A percentile compares a stretch with the other conserved stretches of the same genome.
Evolutionary conservation across 2,329 filamentous ascomycete genomes (phyloP).

Genomic region (Byssochlamys sp.): DNA sequence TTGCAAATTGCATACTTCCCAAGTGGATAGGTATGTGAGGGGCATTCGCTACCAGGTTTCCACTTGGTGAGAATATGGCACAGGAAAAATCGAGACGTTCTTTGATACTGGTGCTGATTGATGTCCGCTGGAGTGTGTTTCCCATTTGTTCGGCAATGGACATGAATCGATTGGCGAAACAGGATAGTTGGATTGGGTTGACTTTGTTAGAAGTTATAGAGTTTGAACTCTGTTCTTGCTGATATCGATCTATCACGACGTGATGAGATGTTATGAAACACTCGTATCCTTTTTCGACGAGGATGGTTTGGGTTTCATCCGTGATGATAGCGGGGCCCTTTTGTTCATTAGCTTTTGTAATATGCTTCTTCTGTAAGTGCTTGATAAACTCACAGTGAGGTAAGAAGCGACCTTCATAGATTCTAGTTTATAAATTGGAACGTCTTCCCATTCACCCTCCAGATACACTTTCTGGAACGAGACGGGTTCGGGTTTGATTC

Average conservation of each 20-base stretch:
- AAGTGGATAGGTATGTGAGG: slow-evolving; percentile 71
- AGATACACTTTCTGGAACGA: slow-evolving; percentile 58
- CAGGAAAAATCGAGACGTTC: slow-evolving; percentile 77
- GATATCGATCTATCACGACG: slow-evolving; percentile 67
- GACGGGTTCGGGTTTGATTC: slow-evolving; percentile 53
- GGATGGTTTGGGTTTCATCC: slow-evolving; percentile 39
- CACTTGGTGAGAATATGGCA: slow-evolving; percentile 64
- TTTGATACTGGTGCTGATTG: slow-evolving; percentile 72
- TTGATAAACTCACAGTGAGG: slow-evolving; percentile 66
- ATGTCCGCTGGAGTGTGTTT: slow-evolving; percentile 66
- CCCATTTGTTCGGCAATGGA: slow-evolving; percentile 80
- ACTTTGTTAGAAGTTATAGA: slow-evolving; percentile 46
- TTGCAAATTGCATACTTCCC: slow-evolving; percentile 71
- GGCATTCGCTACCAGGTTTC: slow-evolving; percentile 57
- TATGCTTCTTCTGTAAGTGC: slow-evolving; percentile 31
- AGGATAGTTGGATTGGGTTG: slow-evolving; percentile 65
- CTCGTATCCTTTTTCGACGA: slow-evolving; percentile 59
- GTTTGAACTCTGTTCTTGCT: slow-evolving; percentile 39
- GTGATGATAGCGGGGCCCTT: slow-evolving; percentile 19
- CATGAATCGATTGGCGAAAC: slow-evolving; percentile 76
- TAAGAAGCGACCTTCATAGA: slow-evolving; percentile 60
- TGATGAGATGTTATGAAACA: slow-evolving; percentile 67
- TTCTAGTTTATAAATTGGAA: slow-evolving; percentile 69
- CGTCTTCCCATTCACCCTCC: slow-evolving; percentile 63
- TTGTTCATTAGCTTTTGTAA: slow-evolving; percentile 1